Conservation (phyloP, 2,329 filamentous ascomycete genomes). For the Trichoderma harzianum region DNA sequence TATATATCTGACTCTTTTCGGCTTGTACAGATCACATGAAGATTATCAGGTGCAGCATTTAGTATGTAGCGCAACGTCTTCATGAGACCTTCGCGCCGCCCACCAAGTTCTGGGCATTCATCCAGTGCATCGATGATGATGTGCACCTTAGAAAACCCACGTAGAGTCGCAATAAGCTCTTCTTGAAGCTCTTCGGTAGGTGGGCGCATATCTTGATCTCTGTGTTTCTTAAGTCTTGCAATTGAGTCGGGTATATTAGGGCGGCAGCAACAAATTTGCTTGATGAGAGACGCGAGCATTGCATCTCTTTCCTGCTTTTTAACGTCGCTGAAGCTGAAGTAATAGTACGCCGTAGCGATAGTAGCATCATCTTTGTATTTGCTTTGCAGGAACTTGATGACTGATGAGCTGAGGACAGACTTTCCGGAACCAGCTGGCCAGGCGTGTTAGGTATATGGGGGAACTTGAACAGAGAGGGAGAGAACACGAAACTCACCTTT, state of each 20-base stretch:
- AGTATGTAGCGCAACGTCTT: background rate
- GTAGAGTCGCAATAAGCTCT: background rate
- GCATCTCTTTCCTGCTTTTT: background rate
- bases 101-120: constrained; percentile 2
- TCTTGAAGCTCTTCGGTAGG: background rate
- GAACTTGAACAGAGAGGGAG: background rate
- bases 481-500: background rate
- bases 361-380: background rate
- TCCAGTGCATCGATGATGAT: constrained; percentile 15
- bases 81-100: background rate
- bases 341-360: background rate
- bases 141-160: background rate
- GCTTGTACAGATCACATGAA: constrained; percentile 16
- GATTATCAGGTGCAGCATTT: background rate
- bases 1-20: constrained; percentile 7
- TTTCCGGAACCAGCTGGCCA: background rate
- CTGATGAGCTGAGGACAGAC: background rate
- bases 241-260: constrained; percentile 7
- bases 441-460: background rate
- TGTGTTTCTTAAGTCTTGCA: background rate
- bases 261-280: constrained; percentile 6
- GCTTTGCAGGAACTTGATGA: background rate
- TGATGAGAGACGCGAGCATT: constrained; percentile 15
- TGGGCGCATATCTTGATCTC: background rate
- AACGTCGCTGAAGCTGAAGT: constrained; percentile 14